Evolutionary conservation across 139 green algal species (phyloP), one percentile per base, ranked within the genome.

Genomic region (Micromonas commoda): DNA sequence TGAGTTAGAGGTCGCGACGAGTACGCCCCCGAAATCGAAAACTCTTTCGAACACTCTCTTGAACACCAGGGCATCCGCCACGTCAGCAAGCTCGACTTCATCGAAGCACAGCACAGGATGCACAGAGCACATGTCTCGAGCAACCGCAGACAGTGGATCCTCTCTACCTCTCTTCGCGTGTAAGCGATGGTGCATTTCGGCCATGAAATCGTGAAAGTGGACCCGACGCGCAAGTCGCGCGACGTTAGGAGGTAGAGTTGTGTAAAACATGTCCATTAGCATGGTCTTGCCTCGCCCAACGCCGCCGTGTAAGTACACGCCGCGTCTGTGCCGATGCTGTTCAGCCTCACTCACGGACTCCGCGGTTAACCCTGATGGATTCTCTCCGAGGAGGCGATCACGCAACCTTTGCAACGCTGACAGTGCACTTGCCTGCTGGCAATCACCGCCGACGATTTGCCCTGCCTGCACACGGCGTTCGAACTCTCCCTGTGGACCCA

Each of bases 21-120:
- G n/a, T 2, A 78, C 57, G 63, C 78, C 31, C 24, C 79, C 79
- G 37, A 76, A 63, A 13, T 51, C 6, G 2, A 82, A 80, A 9
- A 85, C 67, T 20, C 73, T 35, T 34, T 82, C 64, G 35, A 85
- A 77, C 9, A 86, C 51, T 13, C 80, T 65, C n/a, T 79, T 81
- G 16, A 84, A 37, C 0, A 86, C 76, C 79, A 84, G 80, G 6
- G 82, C 82, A 29, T 81, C 64, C 37, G 64, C 76, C n/a, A 81
- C 76, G 76, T 81, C 76, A 0, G 34, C 29, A 23, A 81, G 29
- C 39, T 81, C 57, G 6, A 81, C 52, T 39, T 81, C 76, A 38
- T 81, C 76, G n/a, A 81, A 66, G 64, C 39, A 76, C 9, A 81
- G 2, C 3, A 81, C 64, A 0, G n/a, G n/a, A 33, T 16, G 5